These are phyloP conservation scores for Neonectria punicea DNA, from an alignment of 2,329 filamentous ascomycete genomes.

Conservation along the genomic window DNA sequence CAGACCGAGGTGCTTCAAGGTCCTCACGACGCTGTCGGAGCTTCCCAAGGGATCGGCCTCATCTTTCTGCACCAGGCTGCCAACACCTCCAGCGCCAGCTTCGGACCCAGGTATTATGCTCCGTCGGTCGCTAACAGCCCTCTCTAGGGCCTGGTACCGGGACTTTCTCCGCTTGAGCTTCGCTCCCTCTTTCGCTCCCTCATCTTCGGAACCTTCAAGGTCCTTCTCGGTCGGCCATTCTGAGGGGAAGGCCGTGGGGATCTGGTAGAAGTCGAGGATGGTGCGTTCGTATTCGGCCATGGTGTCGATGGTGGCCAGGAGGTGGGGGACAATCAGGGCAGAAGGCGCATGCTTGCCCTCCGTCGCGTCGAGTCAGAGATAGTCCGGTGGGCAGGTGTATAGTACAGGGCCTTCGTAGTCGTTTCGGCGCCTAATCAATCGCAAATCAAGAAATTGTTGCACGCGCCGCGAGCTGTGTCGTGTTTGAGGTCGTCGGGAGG, in stretches of 20 bases:
- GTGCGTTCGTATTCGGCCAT: conserved; percentile 79
- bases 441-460: not conserved
- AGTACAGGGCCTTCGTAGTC: not conserved
- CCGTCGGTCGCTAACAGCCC: conserved; percentile 75
- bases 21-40: conserved; percentile 84
- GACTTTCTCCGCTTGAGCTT: conserved; percentile 73
- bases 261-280: conserved; percentile 89
- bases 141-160: conserved; percentile 85
- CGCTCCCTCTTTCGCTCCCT: conserved; percentile 60
- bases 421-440: not conserved
- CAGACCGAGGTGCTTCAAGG: conserved; percentile 79
- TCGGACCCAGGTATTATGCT: conserved; percentile 74
- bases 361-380: not conserved
- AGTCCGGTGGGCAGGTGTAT: not conserved
- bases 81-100: conserved; percentile 71
- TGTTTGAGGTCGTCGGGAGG: conserved; percentile 8
- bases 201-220: conserved; percentile 72
- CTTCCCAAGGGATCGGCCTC: conserved; percentile 93
- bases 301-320: conserved; percentile 36
- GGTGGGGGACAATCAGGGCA: conserved; percentile 28
- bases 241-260: conserved; percentile 79
- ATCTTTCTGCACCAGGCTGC: conserved; percentile 87
- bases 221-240: conserved; percentile 89
- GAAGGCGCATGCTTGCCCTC: conserved; percentile 20
- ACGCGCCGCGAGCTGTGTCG: conserved; percentile 8